These are phyloP conservation scores for Tricholoma hemisulphureum DNA, from an alignment of 768 basidiomycete species.

Conservation along the genomic window DNA sequence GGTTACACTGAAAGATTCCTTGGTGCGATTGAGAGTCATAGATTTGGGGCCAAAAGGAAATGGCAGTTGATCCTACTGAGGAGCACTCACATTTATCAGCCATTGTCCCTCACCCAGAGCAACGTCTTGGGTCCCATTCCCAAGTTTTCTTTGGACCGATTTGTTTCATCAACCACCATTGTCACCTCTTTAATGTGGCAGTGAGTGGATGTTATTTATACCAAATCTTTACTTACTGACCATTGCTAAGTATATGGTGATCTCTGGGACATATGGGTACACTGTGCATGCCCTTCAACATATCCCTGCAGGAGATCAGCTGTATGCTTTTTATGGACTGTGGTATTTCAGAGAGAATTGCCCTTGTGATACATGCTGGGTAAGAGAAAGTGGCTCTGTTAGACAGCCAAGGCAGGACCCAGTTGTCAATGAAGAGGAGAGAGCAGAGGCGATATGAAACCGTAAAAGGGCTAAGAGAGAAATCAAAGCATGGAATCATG, in stretches of 20 bases:
- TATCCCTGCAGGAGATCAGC: neutral
- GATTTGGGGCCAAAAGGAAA: no score
- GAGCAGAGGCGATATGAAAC: neutral
- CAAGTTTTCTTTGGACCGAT: neutral
- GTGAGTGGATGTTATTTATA: neutral
- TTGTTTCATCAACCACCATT: neutral
- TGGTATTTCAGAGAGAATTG: neutral
- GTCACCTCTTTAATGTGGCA: neutral
- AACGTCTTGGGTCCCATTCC: neutral
- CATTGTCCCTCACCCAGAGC: neutral
- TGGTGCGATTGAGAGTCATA: no score
- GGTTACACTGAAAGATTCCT: no score
- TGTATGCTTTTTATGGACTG: neutral
- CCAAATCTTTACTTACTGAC: neutral
- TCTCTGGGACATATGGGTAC: neutral
- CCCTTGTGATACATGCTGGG: neutral
- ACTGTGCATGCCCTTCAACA: neutral
- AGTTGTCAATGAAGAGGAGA: no score
- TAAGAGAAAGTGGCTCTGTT: neutral
- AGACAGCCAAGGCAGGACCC: neutral
- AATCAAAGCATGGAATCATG: neutral
- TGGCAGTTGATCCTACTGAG: no score
- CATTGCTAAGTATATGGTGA: neutral
- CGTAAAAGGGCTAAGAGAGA: neutral
- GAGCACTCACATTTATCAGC: no score